Evolutionary conservation across 1,284 basidiomycete genomes (phyloP).

Genomic region (Malassezia vespertilionis): DNA sequence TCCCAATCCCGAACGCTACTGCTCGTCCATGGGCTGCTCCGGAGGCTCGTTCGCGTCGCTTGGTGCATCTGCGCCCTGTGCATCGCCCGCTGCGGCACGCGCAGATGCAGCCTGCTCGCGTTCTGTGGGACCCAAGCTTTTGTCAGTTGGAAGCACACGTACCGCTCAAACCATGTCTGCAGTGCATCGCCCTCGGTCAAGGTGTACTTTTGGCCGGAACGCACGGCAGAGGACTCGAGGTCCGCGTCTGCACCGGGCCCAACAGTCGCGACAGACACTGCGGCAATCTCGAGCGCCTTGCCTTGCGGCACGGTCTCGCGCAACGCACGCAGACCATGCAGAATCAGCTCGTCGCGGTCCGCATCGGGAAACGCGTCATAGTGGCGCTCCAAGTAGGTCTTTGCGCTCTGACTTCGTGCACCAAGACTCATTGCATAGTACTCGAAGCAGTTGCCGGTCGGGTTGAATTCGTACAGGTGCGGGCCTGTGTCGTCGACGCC

Average conservation of each 20-base stretch:
- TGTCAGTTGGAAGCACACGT: background rate
- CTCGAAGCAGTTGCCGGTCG: slow-evolving; percentile 92
- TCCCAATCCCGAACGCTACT: too few species aligned
- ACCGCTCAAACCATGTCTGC: slow-evolving; percentile 27
- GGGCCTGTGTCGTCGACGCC: slow-evolving; percentile 89
- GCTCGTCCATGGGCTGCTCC: too few species aligned
- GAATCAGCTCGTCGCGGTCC: slow-evolving; percentile 28
- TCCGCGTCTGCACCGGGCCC: slow-evolving; percentile 44
- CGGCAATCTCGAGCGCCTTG: slow-evolving; percentile 42
- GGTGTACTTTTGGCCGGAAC: slow-evolving; percentile 37
- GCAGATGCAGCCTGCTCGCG: slow-evolving; percentile 10
- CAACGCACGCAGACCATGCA: slow-evolving; percentile 40
- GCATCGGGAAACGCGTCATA: slow-evolving; percentile 62
- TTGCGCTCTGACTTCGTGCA: slow-evolving; percentile 90
- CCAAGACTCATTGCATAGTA: slow-evolving; percentile 98
- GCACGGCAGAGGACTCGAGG: slow-evolving; percentile 22
- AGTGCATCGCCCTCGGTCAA: slow-evolving; percentile 40
- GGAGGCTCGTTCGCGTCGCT: too few species aligned
- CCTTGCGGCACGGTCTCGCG: slow-evolving; percentile 45
- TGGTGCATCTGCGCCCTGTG: too few species aligned
- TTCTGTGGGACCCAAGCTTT: slow-evolving; percentile 7
- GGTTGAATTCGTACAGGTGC: slow-evolving; percentile 95
- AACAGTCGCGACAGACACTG: slow-evolving; percentile 39
- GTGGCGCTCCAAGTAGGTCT: slow-evolving; percentile 94
- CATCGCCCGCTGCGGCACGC: background rate